Evolutionary conservation across 2,329 filamentous ascomycete species (phyloP).

Genomic region (Magnaporthales sp.): DNA sequence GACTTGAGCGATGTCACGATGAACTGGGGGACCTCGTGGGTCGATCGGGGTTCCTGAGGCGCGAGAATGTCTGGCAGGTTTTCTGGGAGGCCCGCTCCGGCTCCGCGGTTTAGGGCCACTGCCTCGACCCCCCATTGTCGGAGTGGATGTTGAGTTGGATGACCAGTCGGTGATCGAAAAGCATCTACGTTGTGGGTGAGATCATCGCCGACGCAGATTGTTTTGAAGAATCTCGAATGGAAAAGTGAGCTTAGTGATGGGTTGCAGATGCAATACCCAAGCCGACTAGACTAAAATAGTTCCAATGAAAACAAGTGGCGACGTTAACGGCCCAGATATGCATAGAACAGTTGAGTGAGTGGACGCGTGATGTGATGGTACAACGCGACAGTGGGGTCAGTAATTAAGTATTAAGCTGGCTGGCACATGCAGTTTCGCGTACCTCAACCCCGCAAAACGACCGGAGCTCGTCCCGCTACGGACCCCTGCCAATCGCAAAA

Average conservation of each 20-base stretch:
- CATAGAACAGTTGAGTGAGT: no score
- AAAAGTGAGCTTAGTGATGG: no score
- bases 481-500: not conserved
- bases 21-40: not conserved
- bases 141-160: not conserved
- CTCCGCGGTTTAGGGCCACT: not conserved
- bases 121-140: not conserved
- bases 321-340: no score
- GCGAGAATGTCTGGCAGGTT: not conserved
- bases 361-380: not conserved
- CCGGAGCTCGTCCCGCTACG: not conserved
- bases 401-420: not conserved
- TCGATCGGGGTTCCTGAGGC: not conserved
- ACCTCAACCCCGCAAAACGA: not conserved
- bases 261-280: no score
- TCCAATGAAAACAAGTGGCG: no score
- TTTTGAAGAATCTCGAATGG: no score
- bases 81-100: not conserved
- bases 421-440: not conserved
- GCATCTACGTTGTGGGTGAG: not conserved
- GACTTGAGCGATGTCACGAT: not conserved
- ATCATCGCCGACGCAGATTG: no score
- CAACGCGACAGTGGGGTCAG: not conserved
- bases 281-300: no score
- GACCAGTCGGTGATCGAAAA: not conserved